Conservation (phyloP, 2,329 filamentous ascomycete species). For the Claviceps maximensis region DNA sequence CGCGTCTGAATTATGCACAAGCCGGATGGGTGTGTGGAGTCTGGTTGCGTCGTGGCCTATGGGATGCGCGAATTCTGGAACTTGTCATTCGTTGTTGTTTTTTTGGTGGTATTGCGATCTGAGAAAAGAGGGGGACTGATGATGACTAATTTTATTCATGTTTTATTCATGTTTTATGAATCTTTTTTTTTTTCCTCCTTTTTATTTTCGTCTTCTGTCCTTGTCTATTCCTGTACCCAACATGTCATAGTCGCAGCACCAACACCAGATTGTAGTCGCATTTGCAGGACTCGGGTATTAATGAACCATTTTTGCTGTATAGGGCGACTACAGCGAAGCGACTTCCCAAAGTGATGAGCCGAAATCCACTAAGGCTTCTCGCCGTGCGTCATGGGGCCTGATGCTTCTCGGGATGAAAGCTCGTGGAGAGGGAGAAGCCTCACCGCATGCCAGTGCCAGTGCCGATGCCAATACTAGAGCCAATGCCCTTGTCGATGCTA, state of each 20-base stretch:
- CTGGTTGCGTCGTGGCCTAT: neutral
- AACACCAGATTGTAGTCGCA: conserved; percentile 14
- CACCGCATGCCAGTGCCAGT: conserved; percentile 7
- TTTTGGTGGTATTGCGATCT: conserved; percentile 15
- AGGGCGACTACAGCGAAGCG: conserved; percentile 20
- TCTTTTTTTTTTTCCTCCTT: neutral
- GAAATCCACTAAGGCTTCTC: conserved; percentile 25
- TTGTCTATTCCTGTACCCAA: neutral
- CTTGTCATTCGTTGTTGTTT: neutral
- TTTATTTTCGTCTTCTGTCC: no score
- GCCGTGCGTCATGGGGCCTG: conserved; percentile 32
- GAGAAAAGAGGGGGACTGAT: conserved; percentile 22
- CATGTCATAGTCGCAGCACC: conserved; percentile 6
- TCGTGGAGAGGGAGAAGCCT: conserved; percentile 12
- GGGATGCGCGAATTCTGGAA: neutral
- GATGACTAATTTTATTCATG: conserved; percentile 25
- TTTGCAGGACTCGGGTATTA: conserved; percentile 19
- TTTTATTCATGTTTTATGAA: neutral
- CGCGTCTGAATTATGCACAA: neutral
- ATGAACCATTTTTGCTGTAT: conserved; percentile 12
- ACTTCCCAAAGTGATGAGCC: conserved; percentile 21
- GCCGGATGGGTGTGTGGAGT: neutral
- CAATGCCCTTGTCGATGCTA: neutral
- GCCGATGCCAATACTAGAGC: neutral
- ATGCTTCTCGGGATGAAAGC: conserved; percentile 24